Conservation (phyloP, 1,284 basidiomycete genomes). For the Serendipita sp. region DNA sequence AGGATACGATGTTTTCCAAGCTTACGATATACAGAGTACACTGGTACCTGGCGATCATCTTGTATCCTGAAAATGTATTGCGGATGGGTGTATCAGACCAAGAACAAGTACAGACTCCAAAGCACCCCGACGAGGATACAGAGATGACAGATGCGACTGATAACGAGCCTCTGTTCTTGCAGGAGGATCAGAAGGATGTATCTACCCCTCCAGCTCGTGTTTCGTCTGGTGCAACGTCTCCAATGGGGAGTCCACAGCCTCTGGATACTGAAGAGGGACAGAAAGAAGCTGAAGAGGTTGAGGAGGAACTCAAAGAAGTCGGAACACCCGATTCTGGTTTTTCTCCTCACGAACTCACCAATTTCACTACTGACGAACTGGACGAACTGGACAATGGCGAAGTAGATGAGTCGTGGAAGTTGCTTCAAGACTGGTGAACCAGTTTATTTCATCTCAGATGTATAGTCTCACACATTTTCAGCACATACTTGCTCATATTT, state of each 20-base stretch:
- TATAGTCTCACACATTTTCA: conserved; percentile 21
- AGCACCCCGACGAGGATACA: background rate
- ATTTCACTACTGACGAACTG: background rate
- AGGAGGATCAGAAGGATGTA: too few species aligned
- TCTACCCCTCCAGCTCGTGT: too few species aligned
- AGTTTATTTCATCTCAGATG: background rate
- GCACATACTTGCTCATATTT: conserved; percentile 69
- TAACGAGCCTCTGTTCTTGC: too few species aligned
- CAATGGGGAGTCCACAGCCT: too few species aligned
- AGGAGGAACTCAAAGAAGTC: conserved; percentile 6
- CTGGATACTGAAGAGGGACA: background rate
- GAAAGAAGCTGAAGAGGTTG: conserved; percentile 4
- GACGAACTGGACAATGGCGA: conserved; percentile 4
- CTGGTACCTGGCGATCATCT: conserved; percentile 95
- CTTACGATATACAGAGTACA: conserved; percentile 47
- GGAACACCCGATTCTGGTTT: background rate
- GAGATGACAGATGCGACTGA: too few species aligned
- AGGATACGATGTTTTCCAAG: background rate
- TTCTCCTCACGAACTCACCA: background rate
- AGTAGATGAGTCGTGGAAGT: conserved; percentile 8
- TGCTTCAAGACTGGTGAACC: background rate
- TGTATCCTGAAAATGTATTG: conserved; percentile 49
- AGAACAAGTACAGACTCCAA: conserved; percentile 13
- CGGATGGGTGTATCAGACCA: conserved; percentile 20
- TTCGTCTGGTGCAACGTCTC: too few species aligned